phyloP scores from a whole-genome alignment of 306 rosid species.

The Cucurbita pepo region DNA sequence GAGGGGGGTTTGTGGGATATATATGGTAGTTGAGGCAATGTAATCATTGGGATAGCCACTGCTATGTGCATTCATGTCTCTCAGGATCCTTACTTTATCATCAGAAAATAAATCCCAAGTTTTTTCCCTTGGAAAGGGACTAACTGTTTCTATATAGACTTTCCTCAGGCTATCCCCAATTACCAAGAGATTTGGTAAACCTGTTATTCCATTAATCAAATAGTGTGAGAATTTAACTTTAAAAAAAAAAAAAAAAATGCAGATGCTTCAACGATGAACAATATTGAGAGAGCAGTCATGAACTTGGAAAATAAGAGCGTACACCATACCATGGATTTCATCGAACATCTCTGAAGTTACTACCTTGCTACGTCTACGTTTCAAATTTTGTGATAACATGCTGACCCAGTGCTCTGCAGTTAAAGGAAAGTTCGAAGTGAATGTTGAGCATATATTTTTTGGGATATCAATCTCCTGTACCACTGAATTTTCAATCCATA shows the following conservation, averaged over 20 bases:
- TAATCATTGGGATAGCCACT: not conserved
- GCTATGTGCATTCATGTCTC: not conserved
- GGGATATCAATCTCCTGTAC: not conserved
- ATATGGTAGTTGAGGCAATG: conserved; percentile 5
- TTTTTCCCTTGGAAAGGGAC: conserved; percentile 2
- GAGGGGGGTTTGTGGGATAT: conserved; percentile 1
- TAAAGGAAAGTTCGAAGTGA: conserved; percentile 6
- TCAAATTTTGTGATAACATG: not conserved
- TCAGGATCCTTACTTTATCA: conserved; percentile 5
- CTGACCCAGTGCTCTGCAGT: conserved; percentile 6
- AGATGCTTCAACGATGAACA: not conserved
- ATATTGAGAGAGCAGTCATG: not conserved
- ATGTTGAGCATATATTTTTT: not conserved
- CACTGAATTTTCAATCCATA: conserved; percentile 22
- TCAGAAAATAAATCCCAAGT: conserved; percentile 6
- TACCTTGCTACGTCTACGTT: not conserved
- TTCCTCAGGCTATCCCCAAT: conserved; percentile 2
- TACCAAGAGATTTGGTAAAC: not conserved
- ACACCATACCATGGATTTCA: not conserved
- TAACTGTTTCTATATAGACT: not conserved
- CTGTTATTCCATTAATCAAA: not conserved
- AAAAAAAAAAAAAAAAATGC: not conserved
- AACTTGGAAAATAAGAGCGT: not conserved
- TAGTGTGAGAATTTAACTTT: not conserved
- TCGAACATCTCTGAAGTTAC: not conserved